Base-by-base conservation (phyloP, 2,329 filamentous ascomycete genomes). In the Clonostachys rhizophaga region DNA sequence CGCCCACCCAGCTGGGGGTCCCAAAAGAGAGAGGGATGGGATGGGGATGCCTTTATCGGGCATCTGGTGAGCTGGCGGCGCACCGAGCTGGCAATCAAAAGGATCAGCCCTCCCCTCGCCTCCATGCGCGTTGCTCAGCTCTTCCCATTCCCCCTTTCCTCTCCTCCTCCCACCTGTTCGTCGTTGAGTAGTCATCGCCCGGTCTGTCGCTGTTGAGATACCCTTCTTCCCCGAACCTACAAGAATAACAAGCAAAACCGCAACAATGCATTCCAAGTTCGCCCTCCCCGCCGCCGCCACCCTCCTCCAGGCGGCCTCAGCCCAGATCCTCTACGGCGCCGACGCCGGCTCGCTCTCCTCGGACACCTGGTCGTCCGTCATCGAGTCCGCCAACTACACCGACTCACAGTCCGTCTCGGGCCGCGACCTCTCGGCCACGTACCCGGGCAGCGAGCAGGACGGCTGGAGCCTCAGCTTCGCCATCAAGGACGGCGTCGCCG, bases 401-500 rank as follows among this genome's bases (percentile, higher is more conserved):
- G 43, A 40, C 44, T 42, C 10, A 33, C 33, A 44, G 33, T 40
- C 33, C 24, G 46, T 51, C 44, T 16, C 44, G 24, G 49, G 49
- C 44, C 42, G 42, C 41, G 47, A 51, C 47, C 5, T 51, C 44
- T 30, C 47, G 17, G 43, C 39, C 24, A 18, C 40, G 9, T 51
- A 46, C 47, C 49, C 49, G 3, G n/a, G 40, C 34, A 9, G 24
- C 8, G n/a, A 35, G 43, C 43, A 49, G 44, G 33, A 42, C 9
- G 49, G 47, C 49, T 51, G 49, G 49, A 34, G 16, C 17, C 45
- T 51, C 33, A 37, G 17, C 30, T 41, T 47, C 18, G 39, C 35
- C 17, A 35, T 44, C 47, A 47, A 42, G 47, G 12, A 20, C 35
- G 13, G 10, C 14, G 43, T 37, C n/a, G 24, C 14, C 42, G 24